Evolutionary conservation across 1,284 basidiomycete species (phyloP), one percentile per base, ranked within the genome.

Genomic region (Ustilago xerochloae): DNA sequence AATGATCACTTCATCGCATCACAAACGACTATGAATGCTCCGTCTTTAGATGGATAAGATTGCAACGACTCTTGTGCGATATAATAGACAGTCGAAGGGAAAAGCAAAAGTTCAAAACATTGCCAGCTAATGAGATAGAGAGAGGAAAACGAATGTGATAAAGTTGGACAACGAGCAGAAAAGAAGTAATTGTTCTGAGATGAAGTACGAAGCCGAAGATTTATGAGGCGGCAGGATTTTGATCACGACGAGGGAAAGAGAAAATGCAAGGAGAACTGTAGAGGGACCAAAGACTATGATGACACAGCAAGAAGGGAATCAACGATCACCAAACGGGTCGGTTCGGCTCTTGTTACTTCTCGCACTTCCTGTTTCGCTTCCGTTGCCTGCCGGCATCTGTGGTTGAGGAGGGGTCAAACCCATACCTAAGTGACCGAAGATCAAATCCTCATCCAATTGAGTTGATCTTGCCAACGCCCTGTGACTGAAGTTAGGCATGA

Each of bases 401-500:
- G 59, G 54, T 12, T 33, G 22, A 28, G 53, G 53, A 30, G 71
- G 62, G n/a, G 15, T 69, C 13, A 74, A 53, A 0, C 71, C 71
- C 71, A 74, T 74, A 16, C 71, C 71, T 13, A 74, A 46, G 22
- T 74, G 51, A 15, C 72, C 72, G 45, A 75, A 75, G 60, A 75
- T 75, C 47, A 75, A 45, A 33, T 75, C 72, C 30, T 75, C 72
- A 4, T 75, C 72, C 18, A 75, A 43, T 39, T 66, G 72, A 43
- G 66, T 67, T 32, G 72, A 75, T 12, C 72, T 61, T n/a, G 72
- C 60, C 49, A 75, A 12, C 5, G 72, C 63, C 6, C 72, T 33
- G 22, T 61, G 48, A 39, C 46, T 63, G 29, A 70, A 75, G 53
- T 70, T 75, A 57, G 72, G 72, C 67, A 75, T 75, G 28, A 75